A percentile compares a stretch with the other conserved stretches of the same genome.
phyloP scores from a whole-genome alignment of 1,284 basidiomycete species.

The Volvariella surrecta region DNA sequence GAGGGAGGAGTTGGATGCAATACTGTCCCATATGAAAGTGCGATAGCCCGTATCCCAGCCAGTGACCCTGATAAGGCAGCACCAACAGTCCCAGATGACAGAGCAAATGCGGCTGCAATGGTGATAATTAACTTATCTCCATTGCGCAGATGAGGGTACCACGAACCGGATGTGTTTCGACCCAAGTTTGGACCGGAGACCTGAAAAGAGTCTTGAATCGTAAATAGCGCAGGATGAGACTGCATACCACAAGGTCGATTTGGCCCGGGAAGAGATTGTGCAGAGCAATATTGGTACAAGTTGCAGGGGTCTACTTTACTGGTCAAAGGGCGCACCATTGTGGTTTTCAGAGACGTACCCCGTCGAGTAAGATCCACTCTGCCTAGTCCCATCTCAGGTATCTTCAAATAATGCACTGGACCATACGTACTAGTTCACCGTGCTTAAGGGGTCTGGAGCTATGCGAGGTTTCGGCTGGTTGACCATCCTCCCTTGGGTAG shows the following conservation, averaged over 20 bases:
- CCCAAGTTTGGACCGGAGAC: constrained; percentile 74
- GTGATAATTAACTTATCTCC: not conserved
- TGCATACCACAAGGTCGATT: constrained; percentile 75
- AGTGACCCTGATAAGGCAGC: constrained; percentile 79
- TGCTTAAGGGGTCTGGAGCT: constrained; percentile 59
- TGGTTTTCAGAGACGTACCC: constrained; percentile 37
- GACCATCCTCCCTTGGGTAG: constrained; percentile 74
- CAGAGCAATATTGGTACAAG: constrained; percentile 82
- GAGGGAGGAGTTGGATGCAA: constrained; percentile 55
- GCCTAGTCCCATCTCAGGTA: constrained; percentile 26
- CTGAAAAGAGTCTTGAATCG: constrained; percentile 23
- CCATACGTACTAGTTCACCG: constrained; percentile 47
- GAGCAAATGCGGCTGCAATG: constrained; percentile 64
- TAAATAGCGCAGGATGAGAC: not conserved
- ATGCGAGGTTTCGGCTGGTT: constrained; percentile 54
- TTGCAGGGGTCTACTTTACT: constrained; percentile 71
- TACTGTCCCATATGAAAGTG: constrained; percentile 81
- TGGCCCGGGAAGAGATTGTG: constrained; percentile 81
- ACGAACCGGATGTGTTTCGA: constrained; percentile 69
- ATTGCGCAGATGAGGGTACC: constrained; percentile 5
- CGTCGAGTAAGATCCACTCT: constrained; percentile 86
- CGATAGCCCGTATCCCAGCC: constrained; percentile 62
- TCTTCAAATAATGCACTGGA: constrained; percentile 3
- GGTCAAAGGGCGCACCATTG: not conserved
- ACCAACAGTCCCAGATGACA: constrained; percentile 88